Evolutionary conservation across 495 filamentous ascomycete genomes (phyloP), one percentile per base, ranked within the genome.

Genomic region (Aspergillus egyptiacus): DNA sequence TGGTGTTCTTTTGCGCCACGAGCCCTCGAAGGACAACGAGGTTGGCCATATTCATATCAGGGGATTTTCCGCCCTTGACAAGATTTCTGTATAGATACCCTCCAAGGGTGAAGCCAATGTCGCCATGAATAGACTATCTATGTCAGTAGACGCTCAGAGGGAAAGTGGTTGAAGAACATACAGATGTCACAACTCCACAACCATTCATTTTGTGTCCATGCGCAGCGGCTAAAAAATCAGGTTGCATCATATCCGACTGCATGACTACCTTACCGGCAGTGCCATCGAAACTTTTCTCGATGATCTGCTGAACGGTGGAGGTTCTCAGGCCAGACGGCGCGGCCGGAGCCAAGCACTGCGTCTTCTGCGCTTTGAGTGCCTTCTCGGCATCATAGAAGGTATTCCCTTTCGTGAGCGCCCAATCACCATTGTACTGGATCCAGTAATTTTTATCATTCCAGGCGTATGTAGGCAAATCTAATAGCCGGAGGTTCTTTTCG

Each of bases 161-260:
- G 5, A 27, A 14, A 6, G 2, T 2, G 3, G 9, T 25, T 19
- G 18, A 8, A 36, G 44, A 18, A 53, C 60, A 41, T 59, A 69
- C 65, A 48, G 64, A 65, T 14, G 65, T 63, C 0, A 58, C 62
- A 0, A 69, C 65, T 40, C 64, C 60, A 36, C 57, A 61, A 0
- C 40, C 40, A 30, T 67, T 67, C 66, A 74, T 74, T 22, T 51
- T 51, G 33, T 69, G 66, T 13, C 66, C 64, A 41, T 63, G 9
- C n/a, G 55, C 60, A 7, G 61, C 58, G 28, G 44, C 55, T 2
- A 48, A 33, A 17, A 69, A 55, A 17, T 64, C 64, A 9, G 56
- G 45, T 9, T 64, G 58, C 54, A 56, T 58, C 9, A 69, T 18
- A 38, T 69, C 59, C 0, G 64, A 62, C 39, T 55, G 55, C 40